Evolutionary conservation across 192 early-diverging fungal genomes (phyloP).

Genomic region (Diversispora eburnea): DNA sequence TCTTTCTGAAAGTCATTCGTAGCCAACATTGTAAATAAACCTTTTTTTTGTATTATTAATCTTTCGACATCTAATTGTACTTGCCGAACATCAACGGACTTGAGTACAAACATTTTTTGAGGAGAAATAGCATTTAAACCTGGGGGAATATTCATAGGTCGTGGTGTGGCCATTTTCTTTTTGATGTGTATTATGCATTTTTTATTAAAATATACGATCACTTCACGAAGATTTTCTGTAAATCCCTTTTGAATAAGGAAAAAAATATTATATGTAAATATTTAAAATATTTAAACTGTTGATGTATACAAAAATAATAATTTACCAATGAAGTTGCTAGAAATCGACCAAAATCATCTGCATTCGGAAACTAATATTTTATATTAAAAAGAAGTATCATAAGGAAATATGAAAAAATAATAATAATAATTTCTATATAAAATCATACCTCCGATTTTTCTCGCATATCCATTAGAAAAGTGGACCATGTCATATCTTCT

Average conservation of each 20-base stretch:
- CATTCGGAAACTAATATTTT: constrained; percentile 42
- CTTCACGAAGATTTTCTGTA: constrained; percentile 64
- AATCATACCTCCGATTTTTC: constrained; percentile 61
- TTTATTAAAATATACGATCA: constrained; percentile 65
- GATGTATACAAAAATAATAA: too few species aligned
- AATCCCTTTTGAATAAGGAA: constrained; percentile 61
- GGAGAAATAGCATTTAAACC: constrained; percentile 56
- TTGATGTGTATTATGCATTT: constrained; percentile 52
- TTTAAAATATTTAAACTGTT: neutral
- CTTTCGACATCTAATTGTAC: constrained; percentile 54
- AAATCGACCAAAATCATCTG: constrained; percentile 62
- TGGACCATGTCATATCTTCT: constrained; percentile 59
- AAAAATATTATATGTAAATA: neutral
- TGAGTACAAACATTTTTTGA: constrained; percentile 67
- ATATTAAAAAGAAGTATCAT: neutral
- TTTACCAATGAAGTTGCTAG: constrained; percentile 56
- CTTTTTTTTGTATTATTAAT: constrained; percentile 35
- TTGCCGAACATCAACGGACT: constrained; percentile 51
- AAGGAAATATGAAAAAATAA: neutral
- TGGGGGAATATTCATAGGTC: constrained; percentile 53
- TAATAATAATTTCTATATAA: neutral
- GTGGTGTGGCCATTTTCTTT: constrained; percentile 62
- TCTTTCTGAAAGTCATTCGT: constrained; percentile 21
- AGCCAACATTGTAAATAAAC: constrained; percentile 18
- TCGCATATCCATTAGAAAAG: constrained; percentile 72